phyloP scores from a whole-genome alignment of 257 asterid species.

The Petunia axillaris region DNA sequence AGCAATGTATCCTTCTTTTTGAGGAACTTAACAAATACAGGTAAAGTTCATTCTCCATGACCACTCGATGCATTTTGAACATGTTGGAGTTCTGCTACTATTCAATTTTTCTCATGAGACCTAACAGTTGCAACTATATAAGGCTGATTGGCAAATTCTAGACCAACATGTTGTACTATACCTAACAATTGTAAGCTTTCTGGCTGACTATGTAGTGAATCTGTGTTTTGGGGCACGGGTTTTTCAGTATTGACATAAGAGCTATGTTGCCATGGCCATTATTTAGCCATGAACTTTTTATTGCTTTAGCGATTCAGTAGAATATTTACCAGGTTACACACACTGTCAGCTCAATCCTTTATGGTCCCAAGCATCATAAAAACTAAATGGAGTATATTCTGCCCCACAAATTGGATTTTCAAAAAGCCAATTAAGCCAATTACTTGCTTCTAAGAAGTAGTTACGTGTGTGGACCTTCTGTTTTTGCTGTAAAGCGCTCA shows the following conservation, averaged over 20 bases:
- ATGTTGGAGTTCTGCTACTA: not conserved
- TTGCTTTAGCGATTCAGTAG: too few relatives aligned
- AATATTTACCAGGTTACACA: too few relatives aligned
- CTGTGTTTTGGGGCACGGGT: not conserved
- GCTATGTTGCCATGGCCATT: not conserved
- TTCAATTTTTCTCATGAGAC: not conserved
- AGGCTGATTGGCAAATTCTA: not conserved
- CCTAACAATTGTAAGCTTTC: not conserved
- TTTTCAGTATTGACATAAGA: not conserved
- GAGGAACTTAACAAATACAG: constrained; percentile 94
- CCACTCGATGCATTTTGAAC: constrained; percentile 15
- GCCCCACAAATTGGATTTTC: too few relatives aligned
- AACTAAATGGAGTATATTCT: too few relatives aligned
- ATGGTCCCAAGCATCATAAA: too few relatives aligned
- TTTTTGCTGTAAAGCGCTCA: too few relatives aligned
- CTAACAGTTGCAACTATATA: not conserved
- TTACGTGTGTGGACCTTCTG: too few relatives aligned
- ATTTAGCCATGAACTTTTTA: too few relatives aligned
- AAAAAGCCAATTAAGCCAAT: too few relatives aligned
- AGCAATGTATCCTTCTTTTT: constrained; percentile 71
- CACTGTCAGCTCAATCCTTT: too few relatives aligned
- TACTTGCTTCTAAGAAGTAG: too few relatives aligned
- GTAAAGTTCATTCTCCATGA: constrained; percentile 39
- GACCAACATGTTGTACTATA: not conserved
- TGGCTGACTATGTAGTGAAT: not conserved